phyloP scores from a whole-genome alignment of 495 filamentous ascomycete species.

The Daldinia vernicosa region DNA sequence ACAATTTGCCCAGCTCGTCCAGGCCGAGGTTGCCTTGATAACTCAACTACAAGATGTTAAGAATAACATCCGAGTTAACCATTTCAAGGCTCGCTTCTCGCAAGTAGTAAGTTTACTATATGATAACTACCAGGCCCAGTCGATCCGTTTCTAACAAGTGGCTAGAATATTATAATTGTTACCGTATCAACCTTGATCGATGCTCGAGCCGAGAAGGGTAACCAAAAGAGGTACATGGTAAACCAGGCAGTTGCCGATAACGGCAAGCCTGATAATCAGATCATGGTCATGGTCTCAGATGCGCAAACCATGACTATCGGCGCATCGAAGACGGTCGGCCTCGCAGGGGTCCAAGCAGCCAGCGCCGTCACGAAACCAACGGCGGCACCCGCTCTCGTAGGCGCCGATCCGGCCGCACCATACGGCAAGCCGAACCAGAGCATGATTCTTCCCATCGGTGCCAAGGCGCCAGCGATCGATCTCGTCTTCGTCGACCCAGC shows the following conservation, averaged over 20 bases:
- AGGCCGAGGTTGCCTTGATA: conserved; percentile 47
- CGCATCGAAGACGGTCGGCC: conserved; percentile 38
- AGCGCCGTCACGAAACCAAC: conserved; percentile 28
- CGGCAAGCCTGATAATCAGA: conserved; percentile 45
- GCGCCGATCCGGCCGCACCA: conserved; percentile 34
- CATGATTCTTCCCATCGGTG: conserved; percentile 45
- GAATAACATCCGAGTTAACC: conserved; percentile 53
- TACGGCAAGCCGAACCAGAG: conserved; percentile 44
- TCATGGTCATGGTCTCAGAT: conserved; percentile 50
- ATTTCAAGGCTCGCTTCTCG: conserved; percentile 46
- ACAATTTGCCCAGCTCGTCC: conserved; percentile 47
- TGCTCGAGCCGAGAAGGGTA: conserved; percentile 37
- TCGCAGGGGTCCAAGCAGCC: conserved; percentile 25
- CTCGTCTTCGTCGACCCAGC: conserved; percentile 49
- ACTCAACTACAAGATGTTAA: conserved; percentile 49
- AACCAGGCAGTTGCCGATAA: conserved; percentile 49
- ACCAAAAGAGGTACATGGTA: conserved; percentile 48
- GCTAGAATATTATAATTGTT: conserved; percentile 51
- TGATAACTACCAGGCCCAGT: background rate
- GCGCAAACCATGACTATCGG: conserved; percentile 47
- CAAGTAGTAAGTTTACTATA: conserved; percentile 43
- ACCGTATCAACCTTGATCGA: conserved; percentile 49
- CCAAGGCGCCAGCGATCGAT: conserved; percentile 40
- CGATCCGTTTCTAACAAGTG: conserved; percentile 13
- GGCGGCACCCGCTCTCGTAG: conserved; percentile 25